phyloP scores from a whole-genome alignment of 208 protist genomes.

The Angomonas deanei region DNA sequence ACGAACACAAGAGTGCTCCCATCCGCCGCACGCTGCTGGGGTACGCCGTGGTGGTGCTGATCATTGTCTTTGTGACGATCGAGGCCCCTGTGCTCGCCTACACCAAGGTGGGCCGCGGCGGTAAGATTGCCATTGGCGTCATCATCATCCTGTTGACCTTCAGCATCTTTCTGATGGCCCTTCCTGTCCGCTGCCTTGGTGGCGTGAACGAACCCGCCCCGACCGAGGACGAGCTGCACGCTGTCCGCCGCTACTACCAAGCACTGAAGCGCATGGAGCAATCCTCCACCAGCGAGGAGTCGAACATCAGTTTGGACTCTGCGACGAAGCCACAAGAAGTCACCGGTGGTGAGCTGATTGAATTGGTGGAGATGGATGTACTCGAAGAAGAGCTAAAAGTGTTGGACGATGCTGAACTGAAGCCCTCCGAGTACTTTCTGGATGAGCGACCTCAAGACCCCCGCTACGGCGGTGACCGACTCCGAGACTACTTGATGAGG shows the following conservation, averaged over 20 bases:
- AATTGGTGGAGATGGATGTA: neutral
- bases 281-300: neutral
- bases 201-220: constrained; percentile 38
- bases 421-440: neutral
- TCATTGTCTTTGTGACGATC: constrained; percentile 54
- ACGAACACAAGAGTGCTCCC: constrained; percentile 53
- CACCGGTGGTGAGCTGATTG: neutral
- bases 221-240: neutral
- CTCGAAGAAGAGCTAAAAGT: neutral
- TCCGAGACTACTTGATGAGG: constrained; percentile 28
- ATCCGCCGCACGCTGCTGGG: constrained; percentile 32
- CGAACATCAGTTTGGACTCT: neutral
- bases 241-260: neutral
- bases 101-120: constrained; percentile 15
- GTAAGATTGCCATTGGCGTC: constrained; percentile 25
- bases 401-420: neutral
- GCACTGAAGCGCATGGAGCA: neutral
- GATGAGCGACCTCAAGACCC: constrained; percentile 27
- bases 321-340: neutral
- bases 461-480: constrained; percentile 19
- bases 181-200: constrained; percentile 34
- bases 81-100: constrained; percentile 48
- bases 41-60: constrained; percentile 28
- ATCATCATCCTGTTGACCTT: constrained; percentile 24
- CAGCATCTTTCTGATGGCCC: constrained; percentile 29